Evolutionary conservation across 1,284 basidiomycete genomes (phyloP).

Genomic region (Paramarasmius palmivorus): DNA sequence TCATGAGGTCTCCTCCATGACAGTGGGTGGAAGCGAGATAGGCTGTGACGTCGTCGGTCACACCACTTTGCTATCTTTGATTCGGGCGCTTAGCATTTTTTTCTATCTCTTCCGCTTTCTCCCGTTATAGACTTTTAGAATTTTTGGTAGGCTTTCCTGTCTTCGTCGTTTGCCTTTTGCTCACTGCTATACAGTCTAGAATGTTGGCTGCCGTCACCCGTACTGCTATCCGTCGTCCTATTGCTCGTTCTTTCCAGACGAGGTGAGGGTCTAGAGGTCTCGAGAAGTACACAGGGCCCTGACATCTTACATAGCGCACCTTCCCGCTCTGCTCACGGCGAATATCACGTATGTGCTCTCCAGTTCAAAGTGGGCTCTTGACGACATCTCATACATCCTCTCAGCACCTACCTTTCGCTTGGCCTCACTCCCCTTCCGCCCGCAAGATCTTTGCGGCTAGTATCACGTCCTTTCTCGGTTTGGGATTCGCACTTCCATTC

Average conservation of each 20-base stretch:
- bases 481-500: slow-evolving; percentile 71
- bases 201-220: neutral
- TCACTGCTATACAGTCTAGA: neutral
- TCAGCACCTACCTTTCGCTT: slow-evolving; percentile 73
- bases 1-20: too few species aligned
- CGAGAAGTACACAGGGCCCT: neutral
- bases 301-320: neutral
- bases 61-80: too few species aligned
- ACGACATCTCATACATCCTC: slow-evolving; percentile 10
- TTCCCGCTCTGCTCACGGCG: slow-evolving; percentile 36
- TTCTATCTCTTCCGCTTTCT: neutral
- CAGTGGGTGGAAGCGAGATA: too few species aligned
- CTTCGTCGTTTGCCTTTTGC: neutral
- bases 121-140: neutral
- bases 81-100: too few species aligned
- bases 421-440: slow-evolving; percentile 53
- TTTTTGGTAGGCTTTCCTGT: neutral
- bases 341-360: slow-evolving; percentile 56
- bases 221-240: neutral
- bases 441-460: slow-evolving; percentile 42
- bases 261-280: neutral
- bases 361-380: slow-evolving; percentile 2
- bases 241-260: slow-evolving; percentile 2
- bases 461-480: slow-evolving; percentile 44
- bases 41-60: too few species aligned